A percentile compares a stretch with the other conserved stretches of the same genome.
phyloP scores from a whole-genome alignment of 345 rosid genomes.

The Salix purpurea region DNA sequence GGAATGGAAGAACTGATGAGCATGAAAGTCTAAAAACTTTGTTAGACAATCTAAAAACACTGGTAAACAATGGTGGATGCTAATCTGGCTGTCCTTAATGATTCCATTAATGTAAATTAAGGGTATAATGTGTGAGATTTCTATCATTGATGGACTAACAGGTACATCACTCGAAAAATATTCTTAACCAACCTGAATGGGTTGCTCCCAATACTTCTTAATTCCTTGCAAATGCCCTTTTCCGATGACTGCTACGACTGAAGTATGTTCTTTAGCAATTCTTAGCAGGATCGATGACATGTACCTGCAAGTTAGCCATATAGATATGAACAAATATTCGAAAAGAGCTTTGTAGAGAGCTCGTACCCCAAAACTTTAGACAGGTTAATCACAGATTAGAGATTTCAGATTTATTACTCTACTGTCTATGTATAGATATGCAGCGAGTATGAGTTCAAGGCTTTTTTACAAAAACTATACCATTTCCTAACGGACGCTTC shows the following conservation, averaged over 20 bases:
- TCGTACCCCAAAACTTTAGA: neutral
- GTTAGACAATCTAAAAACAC: neutral
- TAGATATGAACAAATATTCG: neutral
- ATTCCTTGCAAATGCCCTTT: slow-evolving; percentile 93
- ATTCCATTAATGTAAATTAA: neutral
- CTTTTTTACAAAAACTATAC: too few relatives aligned
- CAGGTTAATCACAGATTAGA: neutral
- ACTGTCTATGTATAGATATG: too few relatives aligned
- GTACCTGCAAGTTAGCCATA: slow-evolving; percentile 47
- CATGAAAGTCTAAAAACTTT: neutral
- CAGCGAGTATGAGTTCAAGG: too few relatives aligned
- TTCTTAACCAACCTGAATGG: slow-evolving; percentile 48
- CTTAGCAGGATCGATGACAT: slow-evolving; percentile 74
- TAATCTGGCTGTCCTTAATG: neutral
- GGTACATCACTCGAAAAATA: neutral
- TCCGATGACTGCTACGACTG: slow-evolving; percentile 91
- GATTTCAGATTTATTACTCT: neutral
- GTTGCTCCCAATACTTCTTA: slow-evolving; percentile 79
- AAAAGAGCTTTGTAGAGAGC: neutral
- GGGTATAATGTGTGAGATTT: neutral
- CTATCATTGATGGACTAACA: neutral
- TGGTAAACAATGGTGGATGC: neutral
- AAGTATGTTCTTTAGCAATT: slow-evolving; percentile 63
- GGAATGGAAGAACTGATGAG: neutral
- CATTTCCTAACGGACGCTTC: neutral